Evolutionary conservation across 2,329 filamentous ascomycete species (phyloP), one percentile per base, ranked within the genome.

Genomic region (Colletotrichum liaoningense): DNA sequence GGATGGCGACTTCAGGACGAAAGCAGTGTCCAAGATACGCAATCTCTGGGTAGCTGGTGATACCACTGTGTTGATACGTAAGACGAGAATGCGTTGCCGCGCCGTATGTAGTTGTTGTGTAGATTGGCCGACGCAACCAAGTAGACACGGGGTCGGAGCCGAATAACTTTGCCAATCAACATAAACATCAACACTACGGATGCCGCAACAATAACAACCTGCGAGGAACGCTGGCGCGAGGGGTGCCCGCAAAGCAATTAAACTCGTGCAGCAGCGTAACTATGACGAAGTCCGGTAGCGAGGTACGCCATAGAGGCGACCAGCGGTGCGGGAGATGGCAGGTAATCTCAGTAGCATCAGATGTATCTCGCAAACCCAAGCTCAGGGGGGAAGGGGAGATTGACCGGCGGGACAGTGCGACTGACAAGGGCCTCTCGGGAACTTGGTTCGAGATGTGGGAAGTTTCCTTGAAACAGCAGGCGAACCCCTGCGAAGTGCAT

Each of bases 401-500:
- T 22, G 56, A 49, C 63, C 63, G 26, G 28, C 16, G 46, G 26
- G 26, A 62, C 49, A 62, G 24, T 56, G 68, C 68, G 30, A 55
- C 42, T 33, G 26, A 52, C 60, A 33, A 46, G 60, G 26, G 46
- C 49, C 19, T 28, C 26, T 63, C 8, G 62, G 46, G 55, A 55
- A 64, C 62, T 64, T 35, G 62, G 49, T 64, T 64, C 30, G 46
- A 63, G 28, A 35, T 30, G 33, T 26, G 57, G 26, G 26, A 55
- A 28, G 56, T 55, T 46, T 69, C 42, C 42, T 69, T 26, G 35
- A 54, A 30, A 54, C 67, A 57, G 42, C 54, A 8, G 28, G 62
- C 62, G 30, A 38, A 64, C 59, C 62, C 70, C 60, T 71, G 67
- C 46, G 56, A 57, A 24, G 19, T 49, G 70, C 66, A 65, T 73